Evolutionary conservation across 306 rosid genomes (phyloP).

Genomic region (Cicer pinnatifidum): DNA sequence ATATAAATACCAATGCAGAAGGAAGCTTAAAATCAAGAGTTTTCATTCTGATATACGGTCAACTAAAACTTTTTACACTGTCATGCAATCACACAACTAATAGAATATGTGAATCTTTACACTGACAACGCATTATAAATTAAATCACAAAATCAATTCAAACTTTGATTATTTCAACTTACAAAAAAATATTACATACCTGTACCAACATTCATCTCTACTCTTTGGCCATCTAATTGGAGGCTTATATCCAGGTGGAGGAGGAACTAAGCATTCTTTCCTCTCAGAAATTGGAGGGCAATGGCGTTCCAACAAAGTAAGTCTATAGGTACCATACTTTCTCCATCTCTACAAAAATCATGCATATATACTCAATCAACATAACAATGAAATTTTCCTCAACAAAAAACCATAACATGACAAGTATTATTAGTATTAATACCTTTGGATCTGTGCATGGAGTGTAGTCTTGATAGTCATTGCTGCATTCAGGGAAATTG

Average conservation of each 20-base stretch:
- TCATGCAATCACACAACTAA: too few relatives aligned
- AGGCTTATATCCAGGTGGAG: conserved; percentile 88
- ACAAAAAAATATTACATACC: conserved; percentile 52
- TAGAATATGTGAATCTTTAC: too few relatives aligned
- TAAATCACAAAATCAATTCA: background rate
- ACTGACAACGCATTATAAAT: too few relatives aligned
- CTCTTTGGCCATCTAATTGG: conserved; percentile 98
- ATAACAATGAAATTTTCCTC: conserved; percentile 26
- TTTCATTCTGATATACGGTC: too few relatives aligned
- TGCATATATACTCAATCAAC: conserved; percentile 37
- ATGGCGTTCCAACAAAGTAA: conserved; percentile 93
- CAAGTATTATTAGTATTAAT: conserved; percentile 37
- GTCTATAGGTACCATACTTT: conserved; percentile 76
- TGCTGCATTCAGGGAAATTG: conserved; percentile 68
- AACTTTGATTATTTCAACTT: conserved; percentile 10
- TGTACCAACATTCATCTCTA: conserved; percentile 95
- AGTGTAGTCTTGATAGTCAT: conserved; percentile 83
- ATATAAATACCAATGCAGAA: background rate
- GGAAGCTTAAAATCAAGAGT: background rate
- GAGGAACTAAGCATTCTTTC: conserved; percentile 92
- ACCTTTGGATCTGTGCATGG: conserved; percentile 99
- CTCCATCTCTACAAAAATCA: conserved; percentile 80
- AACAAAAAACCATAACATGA: conserved; percentile 19
- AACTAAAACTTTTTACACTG: too few relatives aligned
- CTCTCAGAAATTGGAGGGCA: conserved; percentile 88